Conservation (phyloP, 129 eudicot species). For the Oenanthe sinensis region DNA sequence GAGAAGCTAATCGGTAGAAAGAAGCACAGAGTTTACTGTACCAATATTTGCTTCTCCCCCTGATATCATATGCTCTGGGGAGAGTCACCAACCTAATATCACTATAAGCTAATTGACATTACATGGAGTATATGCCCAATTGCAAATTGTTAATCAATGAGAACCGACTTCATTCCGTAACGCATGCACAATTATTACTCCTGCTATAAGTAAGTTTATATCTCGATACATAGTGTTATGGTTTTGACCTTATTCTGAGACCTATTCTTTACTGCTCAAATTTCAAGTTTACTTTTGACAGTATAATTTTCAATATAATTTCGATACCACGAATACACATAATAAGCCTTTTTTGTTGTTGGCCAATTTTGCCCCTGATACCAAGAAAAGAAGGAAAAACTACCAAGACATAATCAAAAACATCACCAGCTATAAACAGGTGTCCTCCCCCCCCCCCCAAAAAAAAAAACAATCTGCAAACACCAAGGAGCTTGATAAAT, state of each 20-base stretch:
- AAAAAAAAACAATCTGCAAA: neutral
- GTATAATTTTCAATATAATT: neutral
- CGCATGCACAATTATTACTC: neutral
- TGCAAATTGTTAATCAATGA: neutral
- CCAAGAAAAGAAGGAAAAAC: neutral
- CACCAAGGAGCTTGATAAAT: neutral
- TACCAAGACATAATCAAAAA: neutral
- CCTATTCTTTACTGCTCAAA: neutral
- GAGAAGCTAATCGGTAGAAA: too few species aligned
- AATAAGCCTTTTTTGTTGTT: neutral
- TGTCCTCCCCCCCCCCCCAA: neutral
- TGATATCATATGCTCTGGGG: too few species aligned
- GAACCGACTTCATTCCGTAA: neutral
- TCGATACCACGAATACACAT: neutral
- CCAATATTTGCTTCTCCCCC: too few species aligned
- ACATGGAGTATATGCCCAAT: too few species aligned
- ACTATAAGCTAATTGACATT: neutral
- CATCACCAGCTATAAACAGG: neutral
- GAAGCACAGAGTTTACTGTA: too few species aligned
- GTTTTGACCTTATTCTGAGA: neutral
- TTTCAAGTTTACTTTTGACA: neutral
- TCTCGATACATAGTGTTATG: neutral
- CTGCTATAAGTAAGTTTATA: neutral
- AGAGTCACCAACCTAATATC: too few species aligned
- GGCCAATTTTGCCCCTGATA: neutral